These are phyloP conservation scores for Cardamine resedifolia DNA, from an alignment of 345 rosid genomes.

Conservation along the genomic window DNA sequence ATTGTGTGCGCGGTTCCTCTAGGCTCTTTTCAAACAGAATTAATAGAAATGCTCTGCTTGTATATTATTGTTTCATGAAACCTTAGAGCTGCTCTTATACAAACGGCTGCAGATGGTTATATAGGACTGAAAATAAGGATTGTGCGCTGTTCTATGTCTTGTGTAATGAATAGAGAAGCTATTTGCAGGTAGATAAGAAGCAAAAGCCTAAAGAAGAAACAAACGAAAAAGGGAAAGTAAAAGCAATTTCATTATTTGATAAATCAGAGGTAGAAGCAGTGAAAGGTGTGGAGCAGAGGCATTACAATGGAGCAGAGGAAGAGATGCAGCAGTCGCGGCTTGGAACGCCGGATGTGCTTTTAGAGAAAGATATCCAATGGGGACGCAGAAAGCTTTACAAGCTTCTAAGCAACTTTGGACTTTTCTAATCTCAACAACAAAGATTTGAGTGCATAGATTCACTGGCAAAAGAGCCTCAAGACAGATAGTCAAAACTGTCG, in stretches of 20 bases:
- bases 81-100: slow-evolving; percentile 13
- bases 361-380: slow-evolving; percentile 64
- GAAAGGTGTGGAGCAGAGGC: slow-evolving; percentile 20
- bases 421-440: slow-evolving; percentile 33
- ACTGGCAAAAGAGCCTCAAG: slow-evolving; percentile 23
- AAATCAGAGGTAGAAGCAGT: slow-evolving; percentile 12
- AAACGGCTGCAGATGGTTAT: too few species aligned
- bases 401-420: slow-evolving; percentile 54
- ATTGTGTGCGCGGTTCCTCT: slow-evolving; percentile 8
- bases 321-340: slow-evolving; percentile 21
- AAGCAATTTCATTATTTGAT: slow-evolving; percentile 21
- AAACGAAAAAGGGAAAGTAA: slow-evolving; percentile 14
- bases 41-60: neutral
- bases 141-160: too few species aligned
- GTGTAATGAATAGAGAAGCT: slow-evolving; percentile 23
- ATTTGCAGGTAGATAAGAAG: slow-evolving; percentile 48
- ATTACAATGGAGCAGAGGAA: slow-evolving; percentile 31
- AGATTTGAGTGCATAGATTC: neutral
- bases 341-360: slow-evolving; percentile 26
- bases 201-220: slow-evolving; percentile 29
- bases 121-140: too few species aligned
- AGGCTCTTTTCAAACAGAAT: neutral
- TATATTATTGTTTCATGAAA: neutral
- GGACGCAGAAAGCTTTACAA: slow-evolving; percentile 57
- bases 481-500: slow-evolving; percentile 22